These are phyloP conservation scores for Rhizophora mangle DNA, from an alignment of 345 rosid species.

Conservation along the genomic window DNA sequence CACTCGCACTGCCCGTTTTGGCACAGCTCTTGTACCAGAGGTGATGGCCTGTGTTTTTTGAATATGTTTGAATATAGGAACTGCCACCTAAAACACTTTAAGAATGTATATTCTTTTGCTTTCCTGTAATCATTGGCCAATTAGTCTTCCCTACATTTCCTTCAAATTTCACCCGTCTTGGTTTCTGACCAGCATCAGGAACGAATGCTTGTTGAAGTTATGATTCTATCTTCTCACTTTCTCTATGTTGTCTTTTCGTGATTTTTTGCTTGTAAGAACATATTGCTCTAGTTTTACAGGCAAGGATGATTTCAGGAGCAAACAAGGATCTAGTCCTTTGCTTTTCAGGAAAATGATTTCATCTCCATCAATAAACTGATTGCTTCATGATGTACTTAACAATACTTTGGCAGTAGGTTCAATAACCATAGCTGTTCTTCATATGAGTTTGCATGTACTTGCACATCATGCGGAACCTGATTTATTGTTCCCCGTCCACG, in stretches of 20 bases:
- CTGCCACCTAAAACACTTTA: not conserved
- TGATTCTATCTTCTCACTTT: not conserved
- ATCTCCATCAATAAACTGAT: too few species aligned
- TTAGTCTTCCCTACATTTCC: not conserved
- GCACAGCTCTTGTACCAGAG: constrained; percentile 77
- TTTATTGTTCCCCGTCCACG: too few species aligned
- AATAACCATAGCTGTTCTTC: too few species aligned
- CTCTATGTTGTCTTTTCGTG: not conserved
- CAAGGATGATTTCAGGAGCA: too few species aligned
- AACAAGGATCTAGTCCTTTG: too few species aligned
- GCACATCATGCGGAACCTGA: not conserved
- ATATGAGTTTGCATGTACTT: not conserved
- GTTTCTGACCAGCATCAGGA: not conserved
- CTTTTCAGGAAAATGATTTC: too few species aligned
- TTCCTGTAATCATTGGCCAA: not conserved
- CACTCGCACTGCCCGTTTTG: constrained; percentile 84
- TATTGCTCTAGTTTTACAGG: not conserved
- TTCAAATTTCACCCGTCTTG: not conserved
- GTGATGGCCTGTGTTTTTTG: constrained; percentile 33
- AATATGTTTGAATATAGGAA: constrained; percentile 4
- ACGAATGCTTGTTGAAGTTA: too few species aligned
- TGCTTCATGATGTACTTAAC: too few species aligned
- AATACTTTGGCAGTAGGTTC: too few species aligned
- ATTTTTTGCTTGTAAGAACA: not conserved
- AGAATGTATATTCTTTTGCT: not conserved